Base-by-base conservation (phyloP, 225 moss, liverwort and hornwort species). In the Physcomitrium patens region DNA sequence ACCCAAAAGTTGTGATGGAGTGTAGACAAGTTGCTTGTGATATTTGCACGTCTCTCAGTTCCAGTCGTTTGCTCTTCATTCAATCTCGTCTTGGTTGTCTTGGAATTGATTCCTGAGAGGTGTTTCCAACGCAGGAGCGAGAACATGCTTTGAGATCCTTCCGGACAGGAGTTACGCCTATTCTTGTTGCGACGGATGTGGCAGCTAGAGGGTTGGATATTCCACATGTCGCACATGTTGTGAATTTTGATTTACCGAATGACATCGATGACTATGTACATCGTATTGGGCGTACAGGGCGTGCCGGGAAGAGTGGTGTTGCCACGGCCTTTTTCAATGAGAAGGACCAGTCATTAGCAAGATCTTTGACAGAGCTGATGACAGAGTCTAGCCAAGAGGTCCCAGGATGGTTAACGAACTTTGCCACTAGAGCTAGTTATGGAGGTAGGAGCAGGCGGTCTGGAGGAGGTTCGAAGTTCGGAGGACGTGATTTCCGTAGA, bases 321-420 rank as follows among this genome's bases (percentile, higher is more conserved):
- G 86, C 86, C 31, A 86, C 86, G 13, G 80, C 86, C 48, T 86
- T 86, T 54, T 83, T 86, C 24, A 86, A 83, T 31, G 97, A 97
- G 67, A 86, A 86, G 78, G 80, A 86, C 72, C 80, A 83, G 72
- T 90, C 97, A 1, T 58, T 97, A 12, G 90, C 97, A 1, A 88
- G 92, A 27, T 87, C 92, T 1, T 64, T 97, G 79, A 37, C 91
- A 28, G 97, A 97, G 65, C 80, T 97, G 55, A 97, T 97, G 97
- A 76, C 84, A 10, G 97, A 97, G 75, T 92, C 97, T 6, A 97
- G 91, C 83, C 97, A 97, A 84, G 94, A 97, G 77, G 97, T 97
- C 18, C 97, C 97, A 6, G 81, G 86, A 0, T 97, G 97, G 97
- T 80, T 97, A 63, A 42, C 73, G 20, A 90, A 87, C 70, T 85